phyloP scores from a whole-genome alignment of 1,284 basidiomycete genomes.

The Tetrapyrgos nigripes region DNA sequence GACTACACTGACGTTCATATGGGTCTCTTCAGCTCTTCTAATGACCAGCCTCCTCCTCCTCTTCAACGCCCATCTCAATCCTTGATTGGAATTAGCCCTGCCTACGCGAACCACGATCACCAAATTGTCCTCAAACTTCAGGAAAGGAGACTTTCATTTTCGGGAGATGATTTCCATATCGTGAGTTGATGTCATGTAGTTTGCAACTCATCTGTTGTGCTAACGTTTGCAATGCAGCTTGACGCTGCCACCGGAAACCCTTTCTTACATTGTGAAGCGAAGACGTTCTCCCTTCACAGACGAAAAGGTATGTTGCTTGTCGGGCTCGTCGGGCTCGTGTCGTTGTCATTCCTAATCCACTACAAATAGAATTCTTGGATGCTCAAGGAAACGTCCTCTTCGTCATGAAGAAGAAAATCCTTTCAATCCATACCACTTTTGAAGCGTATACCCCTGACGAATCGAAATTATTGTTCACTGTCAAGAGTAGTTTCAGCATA shows the following conservation, averaged over 20 bases:
- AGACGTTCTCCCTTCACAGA: slow-evolving; percentile 5
- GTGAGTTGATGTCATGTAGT: background rate
- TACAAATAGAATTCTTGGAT: slow-evolving; percentile 11
- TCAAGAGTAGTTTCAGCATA: slow-evolving; percentile 16
- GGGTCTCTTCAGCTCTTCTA: slow-evolving; percentile 9
- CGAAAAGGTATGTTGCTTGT: slow-evolving; percentile 5
- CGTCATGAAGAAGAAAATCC: slow-evolving; percentile 14
- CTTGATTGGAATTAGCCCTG: slow-evolving; percentile 6
- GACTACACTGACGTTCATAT: too few relatives aligned
- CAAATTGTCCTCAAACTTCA: slow-evolving; percentile 9
- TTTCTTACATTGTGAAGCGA: slow-evolving; percentile 7
- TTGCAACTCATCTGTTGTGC: background rate
- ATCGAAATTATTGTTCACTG: slow-evolving; percentile 15
- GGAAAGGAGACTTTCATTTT: slow-evolving; percentile 2
- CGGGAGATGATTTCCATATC: slow-evolving; percentile 12
- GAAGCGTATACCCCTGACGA: slow-evolving; percentile 15
- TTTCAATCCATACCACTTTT: slow-evolving; percentile 18
- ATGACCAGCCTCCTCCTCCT: slow-evolving; percentile 7
- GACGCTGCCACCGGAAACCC: background rate
- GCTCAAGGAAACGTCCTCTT: slow-evolving; percentile 13
- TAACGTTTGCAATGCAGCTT: background rate
- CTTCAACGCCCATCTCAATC: slow-evolving; percentile 11
- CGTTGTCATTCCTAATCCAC: background rate
- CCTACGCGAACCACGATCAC: slow-evolving; percentile 10
- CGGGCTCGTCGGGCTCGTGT: background rate